A percentile compares a stretch with the other conserved stretches of the same genome.
Conservation (phyloP, 495 filamentous ascomycete genomes). For the Penicillium atrosanguineum region DNA sequence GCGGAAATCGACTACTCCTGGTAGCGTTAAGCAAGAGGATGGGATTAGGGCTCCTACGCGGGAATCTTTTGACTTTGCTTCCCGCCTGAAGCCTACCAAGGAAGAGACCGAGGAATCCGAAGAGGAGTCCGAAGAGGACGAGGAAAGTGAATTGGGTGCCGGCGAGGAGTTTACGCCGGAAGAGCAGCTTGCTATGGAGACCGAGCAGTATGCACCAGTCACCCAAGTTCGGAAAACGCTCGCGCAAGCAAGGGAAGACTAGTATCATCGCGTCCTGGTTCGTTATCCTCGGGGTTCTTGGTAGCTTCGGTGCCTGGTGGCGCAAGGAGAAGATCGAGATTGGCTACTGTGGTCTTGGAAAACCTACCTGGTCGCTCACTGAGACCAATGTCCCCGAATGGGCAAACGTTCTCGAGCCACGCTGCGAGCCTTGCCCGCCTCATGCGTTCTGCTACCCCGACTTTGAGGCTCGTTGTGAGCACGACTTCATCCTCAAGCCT, state of each 20-base stretch:
- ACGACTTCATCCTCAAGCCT: constrained; percentile 78
- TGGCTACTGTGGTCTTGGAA: constrained; percentile 89
- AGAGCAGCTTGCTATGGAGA: constrained; percentile 72
- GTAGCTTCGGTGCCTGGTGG: constrained; percentile 77
- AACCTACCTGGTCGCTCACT: constrained; percentile 53
- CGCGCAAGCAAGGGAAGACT: constrained; percentile 32
- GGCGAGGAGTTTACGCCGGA: constrained; percentile 95
- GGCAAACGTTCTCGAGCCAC: constrained; percentile 65
- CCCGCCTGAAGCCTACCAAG: constrained; percentile 21
- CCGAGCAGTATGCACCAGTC: constrained; percentile 38
- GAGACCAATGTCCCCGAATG: constrained; percentile 63
- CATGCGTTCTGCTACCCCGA: constrained; percentile 86
- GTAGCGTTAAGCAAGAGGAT: constrained; percentile 37
- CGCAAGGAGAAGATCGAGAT: constrained; percentile 91
- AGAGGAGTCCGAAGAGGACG: constrained; percentile 37
- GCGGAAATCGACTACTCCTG: constrained; percentile 34
- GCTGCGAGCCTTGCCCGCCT: constrained; percentile 86
- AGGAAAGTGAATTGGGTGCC: constrained; percentile 49
- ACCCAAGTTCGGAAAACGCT: constrained; percentile 36
- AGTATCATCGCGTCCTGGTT: constrained; percentile 60
- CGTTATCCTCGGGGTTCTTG: constrained; percentile 62
- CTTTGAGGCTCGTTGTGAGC: constrained; percentile 75
- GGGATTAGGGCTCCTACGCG: constrained; percentile 34
- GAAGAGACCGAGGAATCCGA: constrained; percentile 33
- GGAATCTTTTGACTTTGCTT: constrained; percentile 48